Evolutionary conservation across 2,329 filamentous ascomycete species (phyloP).

Genomic region (Ophiocordyceps unilateralis): DNA sequence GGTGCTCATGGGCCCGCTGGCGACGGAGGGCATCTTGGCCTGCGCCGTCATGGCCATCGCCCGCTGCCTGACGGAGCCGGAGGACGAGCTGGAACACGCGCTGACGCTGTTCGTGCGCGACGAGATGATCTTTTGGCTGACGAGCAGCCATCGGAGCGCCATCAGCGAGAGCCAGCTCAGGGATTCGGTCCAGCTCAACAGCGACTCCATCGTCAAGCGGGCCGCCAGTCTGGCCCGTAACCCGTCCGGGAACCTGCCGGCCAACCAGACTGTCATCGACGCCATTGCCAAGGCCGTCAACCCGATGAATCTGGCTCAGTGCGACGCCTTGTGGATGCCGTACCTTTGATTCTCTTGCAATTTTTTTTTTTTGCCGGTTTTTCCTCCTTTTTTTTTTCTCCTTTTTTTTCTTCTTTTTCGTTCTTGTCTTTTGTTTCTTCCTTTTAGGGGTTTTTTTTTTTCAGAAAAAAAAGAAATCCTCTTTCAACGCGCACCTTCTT

Average conservation of each 20-base stretch:
- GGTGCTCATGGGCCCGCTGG: constrained; percentile 86
- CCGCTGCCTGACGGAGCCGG: constrained; percentile 77
- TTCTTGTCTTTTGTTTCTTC: background rate
- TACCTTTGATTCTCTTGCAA: constrained; percentile 70
- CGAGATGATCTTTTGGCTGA: constrained; percentile 97
- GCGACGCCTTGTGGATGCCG: constrained; percentile 93
- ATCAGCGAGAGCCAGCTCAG: constrained; percentile 48
- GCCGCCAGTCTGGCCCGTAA: constrained; percentile 68
- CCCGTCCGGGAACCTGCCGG: constrained; percentile 67
- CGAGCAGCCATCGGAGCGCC: constrained; percentile 47
- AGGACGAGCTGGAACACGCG: constrained; percentile 83
- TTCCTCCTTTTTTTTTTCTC: background rate
- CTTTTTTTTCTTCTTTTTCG: background rate
- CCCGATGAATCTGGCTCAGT: constrained; percentile 71
- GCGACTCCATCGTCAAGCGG: constrained; percentile 79
- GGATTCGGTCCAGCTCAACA: constrained; percentile 71
- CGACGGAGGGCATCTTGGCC: constrained; percentile 92
- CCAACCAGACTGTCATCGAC: constrained; percentile 95
- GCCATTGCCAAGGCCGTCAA: constrained; percentile 84
- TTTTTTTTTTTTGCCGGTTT: background rate
- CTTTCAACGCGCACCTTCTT: too few species aligned
- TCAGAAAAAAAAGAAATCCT: constrained; percentile 16
- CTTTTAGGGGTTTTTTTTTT: too few species aligned
- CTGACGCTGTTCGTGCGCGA: constrained; percentile 90
- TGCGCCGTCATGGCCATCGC: constrained; percentile 93